phyloP scores from a whole-genome alignment of 2,329 filamentous ascomycete species.

The Venturia pyrina region DNA sequence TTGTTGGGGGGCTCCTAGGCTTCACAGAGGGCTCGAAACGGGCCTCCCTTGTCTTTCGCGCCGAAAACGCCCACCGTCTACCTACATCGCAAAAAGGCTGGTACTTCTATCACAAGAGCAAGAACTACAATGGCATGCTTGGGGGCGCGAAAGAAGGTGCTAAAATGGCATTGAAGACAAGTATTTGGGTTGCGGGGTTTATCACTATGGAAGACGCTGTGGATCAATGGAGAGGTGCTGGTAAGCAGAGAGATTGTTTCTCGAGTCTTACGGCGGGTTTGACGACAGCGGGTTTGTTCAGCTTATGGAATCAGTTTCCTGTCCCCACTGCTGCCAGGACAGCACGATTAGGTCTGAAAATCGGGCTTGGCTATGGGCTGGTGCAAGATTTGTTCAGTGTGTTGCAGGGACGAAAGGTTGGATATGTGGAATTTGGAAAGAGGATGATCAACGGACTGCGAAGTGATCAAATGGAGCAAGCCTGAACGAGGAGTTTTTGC shows the following conservation, averaged over 20 bases:
- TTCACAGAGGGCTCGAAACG: slow-evolving; percentile 61
- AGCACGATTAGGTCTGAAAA: slow-evolving; percentile 67
- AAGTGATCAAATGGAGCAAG: neutral
- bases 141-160: slow-evolving; percentile 71
- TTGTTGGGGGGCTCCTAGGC: slow-evolving; percentile 60
- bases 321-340: slow-evolving; percentile 51
- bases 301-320: slow-evolving; percentile 73
- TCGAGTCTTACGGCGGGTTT: slow-evolving; percentile 76
- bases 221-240: slow-evolving; percentile 50
- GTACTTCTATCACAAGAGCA: slow-evolving; percentile 98
- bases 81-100: slow-evolving; percentile 75
- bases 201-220: slow-evolving; percentile 78
- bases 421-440: slow-evolving; percentile 56
- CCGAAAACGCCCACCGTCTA: slow-evolving; percentile 91
- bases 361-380: slow-evolving; percentile 71
- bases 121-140: slow-evolving; percentile 76
- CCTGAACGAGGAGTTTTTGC: neutral
- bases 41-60: slow-evolving; percentile 75
- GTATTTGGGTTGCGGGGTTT: slow-evolving; percentile 65
- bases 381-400: slow-evolving; percentile 66
- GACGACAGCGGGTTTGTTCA: slow-evolving; percentile 78
- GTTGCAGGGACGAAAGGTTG: slow-evolving; percentile 59
- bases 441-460: slow-evolving; percentile 2
- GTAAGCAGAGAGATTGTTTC: slow-evolving; percentile 54
- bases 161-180: slow-evolving; percentile 60